These are phyloP conservation scores for Acanthamoeba royreba DNA, from an alignment of 208 protist genomes.

Conservation along the genomic window DNA sequence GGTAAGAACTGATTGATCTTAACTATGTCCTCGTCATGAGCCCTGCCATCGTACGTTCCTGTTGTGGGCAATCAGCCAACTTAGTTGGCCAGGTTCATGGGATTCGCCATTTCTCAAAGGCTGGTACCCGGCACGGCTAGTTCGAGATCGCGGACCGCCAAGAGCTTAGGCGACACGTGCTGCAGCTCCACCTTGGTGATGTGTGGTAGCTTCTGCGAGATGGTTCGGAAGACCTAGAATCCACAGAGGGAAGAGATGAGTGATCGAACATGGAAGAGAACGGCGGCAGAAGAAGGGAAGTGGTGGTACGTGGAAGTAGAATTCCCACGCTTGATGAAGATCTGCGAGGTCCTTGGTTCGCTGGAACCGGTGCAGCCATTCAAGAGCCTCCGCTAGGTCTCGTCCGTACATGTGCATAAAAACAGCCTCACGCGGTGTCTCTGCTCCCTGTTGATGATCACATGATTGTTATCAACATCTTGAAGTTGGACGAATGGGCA, in stretches of 20 bases:
- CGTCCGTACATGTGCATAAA: conserved; percentile 89
- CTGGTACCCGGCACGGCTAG: conserved; percentile 97
- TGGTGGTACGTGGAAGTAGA: conserved; percentile 91
- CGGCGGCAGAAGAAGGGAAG: too few species aligned
- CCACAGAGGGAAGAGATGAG: conserved; percentile 25
- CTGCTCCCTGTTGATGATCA: conserved; percentile 41
- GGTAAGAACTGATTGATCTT: conserved; percentile 92
- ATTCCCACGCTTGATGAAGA: conserved; percentile 94
- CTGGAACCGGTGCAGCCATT: conserved; percentile 82
- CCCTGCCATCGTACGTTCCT: conserved; percentile 77
- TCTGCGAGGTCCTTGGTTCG: conserved; percentile 82
- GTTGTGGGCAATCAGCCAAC: background rate
- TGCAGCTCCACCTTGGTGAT: conserved; percentile 95
- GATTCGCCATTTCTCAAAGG: conserved; percentile 68
- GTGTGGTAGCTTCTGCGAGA: conserved; percentile 93
- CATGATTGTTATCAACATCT: background rate
- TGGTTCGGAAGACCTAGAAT: conserved; percentile 91
- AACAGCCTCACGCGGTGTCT: conserved; percentile 89
- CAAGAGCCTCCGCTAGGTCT: conserved; percentile 83
- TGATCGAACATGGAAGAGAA: background rate
- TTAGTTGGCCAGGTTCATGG: conserved; percentile 72
- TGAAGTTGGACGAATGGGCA: background rate
- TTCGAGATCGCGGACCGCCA: conserved; percentile 89
- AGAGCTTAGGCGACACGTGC: conserved; percentile 94
- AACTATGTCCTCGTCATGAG: conserved; percentile 86